Evolutionary conservation across 768 basidiomycete genomes (phyloP).

Genomic region (Boletus vermiculosoides): DNA sequence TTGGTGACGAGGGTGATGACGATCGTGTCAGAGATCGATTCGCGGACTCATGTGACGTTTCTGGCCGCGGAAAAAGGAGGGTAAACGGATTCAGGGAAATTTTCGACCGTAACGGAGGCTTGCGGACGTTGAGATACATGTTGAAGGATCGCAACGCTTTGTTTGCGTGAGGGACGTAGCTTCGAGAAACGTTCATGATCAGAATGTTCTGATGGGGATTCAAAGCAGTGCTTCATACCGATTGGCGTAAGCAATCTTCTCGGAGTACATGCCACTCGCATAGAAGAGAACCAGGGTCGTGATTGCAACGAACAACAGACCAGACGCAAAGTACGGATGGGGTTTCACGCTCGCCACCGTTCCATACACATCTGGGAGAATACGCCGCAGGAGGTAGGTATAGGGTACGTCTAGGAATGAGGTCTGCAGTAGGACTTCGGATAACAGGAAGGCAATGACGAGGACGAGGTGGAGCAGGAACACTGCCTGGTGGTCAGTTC

Average conservation of each 20-base stretch:
- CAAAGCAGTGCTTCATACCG: slow-evolving; percentile 53
- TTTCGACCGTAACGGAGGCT: slow-evolving; percentile 66
- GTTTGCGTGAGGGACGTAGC: slow-evolving; percentile 97
- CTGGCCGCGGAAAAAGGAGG: slow-evolving; percentile 36
- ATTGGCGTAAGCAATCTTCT: slow-evolving; percentile 96
- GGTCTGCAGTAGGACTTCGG: slow-evolving; percentile 70
- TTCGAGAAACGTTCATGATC: slow-evolving; percentile 34
- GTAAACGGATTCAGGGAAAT: slow-evolving; percentile 43
- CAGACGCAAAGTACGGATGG: slow-evolving; percentile 75
- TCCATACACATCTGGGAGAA: slow-evolving; percentile 53
- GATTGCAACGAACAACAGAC: slow-evolving; percentile 80
- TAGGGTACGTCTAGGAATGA: slow-evolving; percentile 67
- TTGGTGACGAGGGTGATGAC: slow-evolving; percentile 33
- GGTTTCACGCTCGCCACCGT: slow-evolving; percentile 41
- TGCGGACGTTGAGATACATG: slow-evolving; percentile 94
- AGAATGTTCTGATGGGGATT: slow-evolving; percentile 13
- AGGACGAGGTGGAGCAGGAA: slow-evolving; percentile 70
- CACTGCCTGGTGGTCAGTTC: slow-evolving; percentile 44
- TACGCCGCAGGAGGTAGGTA: slow-evolving; percentile 44
- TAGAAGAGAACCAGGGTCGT: slow-evolving; percentile 94
- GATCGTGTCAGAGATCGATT: slow-evolving; percentile 27
- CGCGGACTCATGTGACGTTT: slow-evolving; percentile 18
- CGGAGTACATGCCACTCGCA: slow-evolving; percentile 92
- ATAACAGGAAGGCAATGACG: slow-evolving; percentile 67
- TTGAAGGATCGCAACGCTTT: slow-evolving; percentile 89